Evolutionary conservation across 192 early-diverging fungal species (phyloP).

Genomic region (Coemansia sp.): DNA sequence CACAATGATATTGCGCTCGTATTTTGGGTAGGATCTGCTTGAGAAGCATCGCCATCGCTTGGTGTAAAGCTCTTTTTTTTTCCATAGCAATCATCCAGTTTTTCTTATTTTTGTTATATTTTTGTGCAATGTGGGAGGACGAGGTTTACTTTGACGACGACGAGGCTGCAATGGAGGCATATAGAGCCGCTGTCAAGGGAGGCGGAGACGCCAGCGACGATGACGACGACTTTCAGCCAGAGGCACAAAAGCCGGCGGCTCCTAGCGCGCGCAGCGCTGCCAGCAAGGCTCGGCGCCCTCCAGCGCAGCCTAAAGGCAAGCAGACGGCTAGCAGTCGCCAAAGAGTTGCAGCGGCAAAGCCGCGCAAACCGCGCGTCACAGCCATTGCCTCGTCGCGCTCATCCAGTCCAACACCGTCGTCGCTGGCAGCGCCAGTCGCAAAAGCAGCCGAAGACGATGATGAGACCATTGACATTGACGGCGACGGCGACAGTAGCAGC

Average conservation of each 20-base stretch:
- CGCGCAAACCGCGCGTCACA: conserved; percentile 27
- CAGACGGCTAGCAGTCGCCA: conserved; percentile 1
- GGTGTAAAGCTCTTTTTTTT: neutral
- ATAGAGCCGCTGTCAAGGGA: conserved; percentile 22
- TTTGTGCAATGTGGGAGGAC: conserved; percentile 45
- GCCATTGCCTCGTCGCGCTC: conserved; percentile 1
- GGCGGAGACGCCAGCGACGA: conserved; percentile 12
- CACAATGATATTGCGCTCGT: too few species aligned
- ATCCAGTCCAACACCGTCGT: conserved; percentile 16
- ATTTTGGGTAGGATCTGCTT: too few species aligned
- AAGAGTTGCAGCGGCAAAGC: conserved; percentile 9
- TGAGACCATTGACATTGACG: conserved; percentile 26
- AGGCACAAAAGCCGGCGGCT: neutral
- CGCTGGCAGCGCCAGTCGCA: neutral
- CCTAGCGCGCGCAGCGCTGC: conserved; percentile 5
- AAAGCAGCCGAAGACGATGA: conserved; percentile 1
- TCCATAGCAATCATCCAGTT: neutral
- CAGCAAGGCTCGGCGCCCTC: conserved; percentile 10
- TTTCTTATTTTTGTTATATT: neutral
- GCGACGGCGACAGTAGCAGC: conserved; percentile 7
- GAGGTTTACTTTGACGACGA: conserved; percentile 52
- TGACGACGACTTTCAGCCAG: conserved; percentile 45
- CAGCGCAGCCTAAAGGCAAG: neutral
- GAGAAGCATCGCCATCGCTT: neutral
- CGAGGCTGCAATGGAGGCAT: conserved; percentile 53